Evolutionary conservation across 306 rosid species (phyloP).

Genomic region (Castanospermum australe): DNA sequence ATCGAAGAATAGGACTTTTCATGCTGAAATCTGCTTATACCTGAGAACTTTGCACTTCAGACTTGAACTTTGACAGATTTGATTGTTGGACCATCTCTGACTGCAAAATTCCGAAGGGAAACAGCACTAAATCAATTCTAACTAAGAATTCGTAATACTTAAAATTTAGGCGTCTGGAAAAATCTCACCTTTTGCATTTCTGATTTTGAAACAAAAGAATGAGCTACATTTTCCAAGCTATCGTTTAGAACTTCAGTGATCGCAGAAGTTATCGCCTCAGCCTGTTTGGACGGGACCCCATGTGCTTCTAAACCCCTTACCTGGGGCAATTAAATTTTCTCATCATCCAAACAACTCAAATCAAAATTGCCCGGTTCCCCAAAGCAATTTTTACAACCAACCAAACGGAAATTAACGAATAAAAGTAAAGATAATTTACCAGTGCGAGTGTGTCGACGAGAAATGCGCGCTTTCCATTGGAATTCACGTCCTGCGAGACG

Average conservation of each 20-base stretch:
- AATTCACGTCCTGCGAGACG: constrained; percentile 39
- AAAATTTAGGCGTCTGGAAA: not conserved
- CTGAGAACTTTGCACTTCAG: constrained; percentile 60
- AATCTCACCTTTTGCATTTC: constrained; percentile 51
- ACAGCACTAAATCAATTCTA: not conserved
- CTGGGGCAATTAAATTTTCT: constrained; percentile 19
- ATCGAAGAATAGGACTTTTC: not conserved
- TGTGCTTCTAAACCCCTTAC: constrained; percentile 57
- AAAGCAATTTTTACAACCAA: not conserved
- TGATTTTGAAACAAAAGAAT: constrained; percentile 48
- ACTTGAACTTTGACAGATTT: constrained; percentile 53
- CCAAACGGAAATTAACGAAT: not conserved
- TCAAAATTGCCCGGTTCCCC: not conserved
- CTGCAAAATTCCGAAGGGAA: constrained; percentile 22
- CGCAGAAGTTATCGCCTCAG: constrained; percentile 63
- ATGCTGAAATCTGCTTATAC: constrained; percentile 24
- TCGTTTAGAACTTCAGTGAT: constrained; percentile 55
- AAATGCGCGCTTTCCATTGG: constrained; percentile 55
- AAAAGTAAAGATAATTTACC: constrained; percentile 3
- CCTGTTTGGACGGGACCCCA: constrained; percentile 59
- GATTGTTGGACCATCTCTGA: constrained; percentile 48
- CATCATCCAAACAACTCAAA: not conserved
- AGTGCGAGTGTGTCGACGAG: constrained; percentile 60
- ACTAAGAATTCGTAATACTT: not conserved
- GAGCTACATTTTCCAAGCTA: constrained; percentile 51